Conservation (phyloP, 257 asterid species). For the Nicotiana obtusifolia region DNA sequence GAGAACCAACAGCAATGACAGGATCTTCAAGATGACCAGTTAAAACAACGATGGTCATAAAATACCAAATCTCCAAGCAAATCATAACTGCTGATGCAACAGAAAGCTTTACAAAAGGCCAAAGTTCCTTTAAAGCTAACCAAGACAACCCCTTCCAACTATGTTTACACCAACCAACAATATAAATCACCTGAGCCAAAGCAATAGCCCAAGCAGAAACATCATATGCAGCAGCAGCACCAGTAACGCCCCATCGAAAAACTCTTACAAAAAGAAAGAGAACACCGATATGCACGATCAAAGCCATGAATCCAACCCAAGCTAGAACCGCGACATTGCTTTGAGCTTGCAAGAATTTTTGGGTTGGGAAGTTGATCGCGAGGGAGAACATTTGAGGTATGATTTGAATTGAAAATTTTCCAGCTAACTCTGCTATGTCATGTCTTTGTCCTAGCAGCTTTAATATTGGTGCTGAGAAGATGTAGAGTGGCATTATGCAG, state of each 20-base stretch:
- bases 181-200: slow-evolving; percentile 65
- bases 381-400: slow-evolving; percentile 91
- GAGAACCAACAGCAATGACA: slow-evolving; percentile 84
- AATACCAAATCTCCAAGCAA: slow-evolving; percentile 97
- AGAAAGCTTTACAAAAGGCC: slow-evolving; percentile 68
- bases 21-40: slow-evolving; percentile 92
- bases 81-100: slow-evolving; percentile 86
- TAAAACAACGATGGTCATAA: slow-evolving; percentile 90
- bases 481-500: slow-evolving; percentile 65
- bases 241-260: slow-evolving; percentile 71
- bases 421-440: slow-evolving; percentile 81
- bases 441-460: slow-evolving; percentile 66
- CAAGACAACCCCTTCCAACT: slow-evolving; percentile 78
- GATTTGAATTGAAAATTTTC: slow-evolving; percentile 55
- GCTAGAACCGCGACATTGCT: slow-evolving; percentile 72
- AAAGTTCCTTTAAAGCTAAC: slow-evolving; percentile 70
- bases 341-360: slow-evolving; percentile 88
- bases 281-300: slow-evolving; percentile 42
- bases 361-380: slow-evolving; percentile 82
- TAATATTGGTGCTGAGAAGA: slow-evolving; percentile 49
- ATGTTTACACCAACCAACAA: slow-evolving; percentile 78
- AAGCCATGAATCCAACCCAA: slow-evolving; percentile 67
- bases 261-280: slow-evolving; percentile 50
- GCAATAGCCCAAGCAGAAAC: slow-evolving; percentile 73
- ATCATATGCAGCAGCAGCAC: slow-evolving; percentile 91